phyloP scores from a whole-genome alignment of 2,329 filamentous ascomycete species.

The Cercospora sp. region DNA sequence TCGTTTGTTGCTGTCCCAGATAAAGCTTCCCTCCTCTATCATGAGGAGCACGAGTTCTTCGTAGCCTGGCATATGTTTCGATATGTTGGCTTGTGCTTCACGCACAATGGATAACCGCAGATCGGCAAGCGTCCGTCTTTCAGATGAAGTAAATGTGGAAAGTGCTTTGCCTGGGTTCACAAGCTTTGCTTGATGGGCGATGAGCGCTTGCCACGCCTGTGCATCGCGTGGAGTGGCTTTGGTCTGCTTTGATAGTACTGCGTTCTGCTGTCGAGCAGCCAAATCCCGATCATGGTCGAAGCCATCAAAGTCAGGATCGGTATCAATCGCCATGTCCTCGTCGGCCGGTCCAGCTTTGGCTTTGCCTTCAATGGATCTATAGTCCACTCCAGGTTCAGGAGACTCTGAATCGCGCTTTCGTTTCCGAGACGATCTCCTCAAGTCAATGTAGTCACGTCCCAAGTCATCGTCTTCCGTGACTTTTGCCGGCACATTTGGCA shows the following conservation, averaged over 20 bases:
- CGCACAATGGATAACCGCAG: conserved; percentile 79
- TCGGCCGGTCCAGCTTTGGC: conserved; percentile 35
- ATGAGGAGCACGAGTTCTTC: conserved; percentile 66
- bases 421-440: conserved; percentile 21
- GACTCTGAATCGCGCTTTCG: conserved; percentile 23
- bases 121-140: conserved; percentile 69
- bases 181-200: conserved; percentile 72
- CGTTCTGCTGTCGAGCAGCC: conserved; percentile 52
- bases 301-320: conserved; percentile 29
- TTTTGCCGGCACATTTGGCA: background rate
- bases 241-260: conserved; percentile 63
- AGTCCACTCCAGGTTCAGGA: conserved; percentile 35
- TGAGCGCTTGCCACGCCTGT: conserved; percentile 74
- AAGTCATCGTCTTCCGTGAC: background rate
- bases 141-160: conserved; percentile 56
- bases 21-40: conserved; percentile 70
- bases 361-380: conserved; percentile 43
- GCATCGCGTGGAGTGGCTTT: conserved; percentile 67
- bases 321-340: conserved; percentile 43
- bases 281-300: conserved; percentile 27
- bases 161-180: conserved; percentile 54
- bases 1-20: conserved; percentile 68
- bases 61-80: conserved; percentile 47
- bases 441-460: conserved; percentile 24
- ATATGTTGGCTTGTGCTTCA: conserved; percentile 66